Percentiles rank a stretch among this genome's conserved stretches.
Evolutionary conservation across 176 grass and related monocot genomes (phyloP).

Genomic region (Lolium perenne): DNA sequence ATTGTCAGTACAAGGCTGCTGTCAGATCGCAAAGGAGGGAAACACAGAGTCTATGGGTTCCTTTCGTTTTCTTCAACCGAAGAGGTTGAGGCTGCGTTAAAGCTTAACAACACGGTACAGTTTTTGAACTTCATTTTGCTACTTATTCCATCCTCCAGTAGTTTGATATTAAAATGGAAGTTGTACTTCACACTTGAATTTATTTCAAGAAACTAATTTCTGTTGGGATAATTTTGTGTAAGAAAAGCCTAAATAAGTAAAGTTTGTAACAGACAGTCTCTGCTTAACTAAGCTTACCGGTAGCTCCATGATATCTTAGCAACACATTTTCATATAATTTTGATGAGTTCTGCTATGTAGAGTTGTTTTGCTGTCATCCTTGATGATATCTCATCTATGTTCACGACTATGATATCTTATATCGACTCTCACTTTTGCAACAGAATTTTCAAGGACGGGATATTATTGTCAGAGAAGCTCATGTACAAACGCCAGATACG

Average conservation of each 20-base stretch:
- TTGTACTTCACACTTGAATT: not conserved
- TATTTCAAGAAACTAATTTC: not conserved
- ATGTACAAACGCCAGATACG: constrained; percentile 39
- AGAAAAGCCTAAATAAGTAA: not conserved
- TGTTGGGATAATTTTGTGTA: not conserved
- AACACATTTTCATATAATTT: not conserved
- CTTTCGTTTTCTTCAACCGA: constrained; percentile 65
- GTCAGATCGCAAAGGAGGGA: constrained; percentile 73
- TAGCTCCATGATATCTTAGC: not conserved
- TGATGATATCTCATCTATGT: constrained; percentile 7
- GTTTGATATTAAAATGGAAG: constrained; percentile 5
- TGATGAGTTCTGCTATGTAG: not conserved
- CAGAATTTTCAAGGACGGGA: constrained; percentile 69
- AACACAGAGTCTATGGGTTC: constrained; percentile 68
- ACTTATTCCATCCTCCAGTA: not conserved
- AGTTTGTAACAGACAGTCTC: not conserved
- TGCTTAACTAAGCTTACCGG: not conserved
- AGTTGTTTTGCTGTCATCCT: not conserved
- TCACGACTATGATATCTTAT: constrained; percentile 4
- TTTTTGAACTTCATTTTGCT: constrained; percentile 21
- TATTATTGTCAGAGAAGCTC: constrained; percentile 64
- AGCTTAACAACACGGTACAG: constrained; percentile 60
- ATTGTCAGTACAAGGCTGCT: constrained; percentile 69
- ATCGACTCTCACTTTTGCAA: constrained; percentile 33
- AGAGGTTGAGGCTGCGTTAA: constrained; percentile 56